Percentiles rank a stretch among this genome's conserved stretches.
phyloP scores from a whole-genome alignment of 306 rosid genomes.

The Boehmeria nivea region DNA sequence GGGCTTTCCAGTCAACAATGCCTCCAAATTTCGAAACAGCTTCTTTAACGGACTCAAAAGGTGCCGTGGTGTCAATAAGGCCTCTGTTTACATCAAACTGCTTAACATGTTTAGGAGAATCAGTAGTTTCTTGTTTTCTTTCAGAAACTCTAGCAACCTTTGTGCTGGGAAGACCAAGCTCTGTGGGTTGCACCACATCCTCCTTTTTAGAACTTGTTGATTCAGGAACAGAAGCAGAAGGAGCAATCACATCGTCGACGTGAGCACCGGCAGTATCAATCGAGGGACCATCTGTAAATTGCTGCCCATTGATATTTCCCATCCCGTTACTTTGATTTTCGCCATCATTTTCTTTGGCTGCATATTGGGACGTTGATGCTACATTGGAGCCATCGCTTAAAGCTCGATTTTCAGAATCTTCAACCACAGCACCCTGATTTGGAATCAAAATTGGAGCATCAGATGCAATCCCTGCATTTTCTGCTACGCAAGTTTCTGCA shows the following conservation, averaged over 20 bases:
- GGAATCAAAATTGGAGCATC: conserved; percentile 22
- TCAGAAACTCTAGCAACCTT: conserved; percentile 16
- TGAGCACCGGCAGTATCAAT: conserved; percentile 19
- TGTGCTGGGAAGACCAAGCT: conserved; percentile 16
- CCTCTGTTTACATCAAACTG: conserved; percentile 45
- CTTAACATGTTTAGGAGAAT: conserved; percentile 34
- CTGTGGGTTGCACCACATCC: conserved; percentile 18
- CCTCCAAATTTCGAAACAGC: conserved; percentile 98
- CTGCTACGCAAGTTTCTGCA: conserved; percentile 22
- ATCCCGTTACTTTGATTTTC: conserved; percentile 16
- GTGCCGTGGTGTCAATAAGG: conserved; percentile 79
- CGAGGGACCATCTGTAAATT: conserved; percentile 18
- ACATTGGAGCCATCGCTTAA: neutral
- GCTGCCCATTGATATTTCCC: conserved; percentile 23
- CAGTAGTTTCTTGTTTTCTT: conserved; percentile 15
- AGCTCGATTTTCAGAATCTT: conserved; percentile 13
- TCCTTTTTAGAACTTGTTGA: conserved; percentile 24
- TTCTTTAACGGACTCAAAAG: conserved; percentile 95
- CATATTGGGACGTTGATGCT: conserved; percentile 26
- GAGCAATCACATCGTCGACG: conserved; percentile 5
- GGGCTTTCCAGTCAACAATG: conserved; percentile 99
- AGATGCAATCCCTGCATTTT: conserved; percentile 24
- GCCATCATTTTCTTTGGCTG: conserved; percentile 20
- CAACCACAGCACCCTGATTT: conserved; percentile 2
- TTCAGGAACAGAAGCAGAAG: conserved; percentile 36